Evolutionary conservation across 1,284 basidiomycete genomes (phyloP), one percentile per base, ranked within the genome.

Genomic region (Apiotrichum brassicae): DNA sequence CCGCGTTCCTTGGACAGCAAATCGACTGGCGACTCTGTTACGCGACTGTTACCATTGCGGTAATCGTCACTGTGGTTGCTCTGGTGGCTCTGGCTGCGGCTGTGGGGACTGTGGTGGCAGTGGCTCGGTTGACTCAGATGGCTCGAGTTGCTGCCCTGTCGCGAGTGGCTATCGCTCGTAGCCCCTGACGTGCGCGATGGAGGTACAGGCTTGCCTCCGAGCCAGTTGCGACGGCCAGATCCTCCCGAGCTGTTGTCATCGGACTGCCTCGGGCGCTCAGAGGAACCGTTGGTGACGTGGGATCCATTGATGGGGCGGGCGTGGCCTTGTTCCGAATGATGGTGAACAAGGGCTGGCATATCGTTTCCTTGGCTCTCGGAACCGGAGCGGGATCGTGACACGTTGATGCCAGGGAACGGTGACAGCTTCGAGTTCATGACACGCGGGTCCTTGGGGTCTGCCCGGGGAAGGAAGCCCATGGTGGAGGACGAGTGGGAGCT

Each of bases 361-460:
- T 62, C 62, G 14, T 25, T 50, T n/a, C 23, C 12, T 2, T 42
- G 44, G 11, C 35, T 26, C 25, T 43, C 33, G 4, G 44, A 45
- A 1, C 26, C 40, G 16, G 44, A 24, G 16, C 30, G 24, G 32
- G 46, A 32, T 14, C 46, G n/a, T 33, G 48, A 9, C 23, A 76
- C 57, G 79, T 80, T 78, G 62, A 91, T 84, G 26, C 86, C 87
- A 6, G 89, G 88, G 77, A 93, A 93, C 0, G 89, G 89, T 67
- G 86, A 87, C 19, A 93, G 76, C 67, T 93, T 93, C 25, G 84
- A 78, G 61, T 86, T 83, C 46, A 67, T 64, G 48, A 72, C 81
- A 72, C 56, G 76, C 53, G 58, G 72, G 61, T 83, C 82, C 32
- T 64, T 66, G 76, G 80, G 24, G 30, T 58, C 55, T 76, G 79